Base-by-base conservation (phyloP, 306 rosid genomes). In the Pyrus bretschneideri region DNA sequence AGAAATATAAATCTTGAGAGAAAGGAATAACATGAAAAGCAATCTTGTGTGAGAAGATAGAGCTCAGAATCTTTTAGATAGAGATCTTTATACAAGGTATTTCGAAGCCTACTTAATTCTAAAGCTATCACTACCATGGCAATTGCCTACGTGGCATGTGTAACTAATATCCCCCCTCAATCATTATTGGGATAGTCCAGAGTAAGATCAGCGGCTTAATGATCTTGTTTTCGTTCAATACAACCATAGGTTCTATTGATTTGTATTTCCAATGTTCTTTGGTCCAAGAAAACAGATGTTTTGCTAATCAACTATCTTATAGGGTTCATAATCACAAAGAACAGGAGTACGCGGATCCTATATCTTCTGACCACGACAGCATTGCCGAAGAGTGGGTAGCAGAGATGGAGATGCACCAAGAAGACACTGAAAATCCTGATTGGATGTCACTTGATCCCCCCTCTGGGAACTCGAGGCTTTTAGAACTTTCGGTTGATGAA, bases 171-270 rank as follows among this genome's bases (percentile, higher is more conserved):
- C 27, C 27, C 27, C 27, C 27, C 27, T 25, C 27, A 25, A 25
- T 25, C 27, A 25, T 25, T 25, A 25, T 1, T 25, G 27, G 27
- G 27, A 25, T 25, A 25, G 27, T 25, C 27, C 27, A 25, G 1
- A 25, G 27, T 25, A 25, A 25, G 27, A 83, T 76, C 90, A 88
- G 80, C 87, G 89, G 72, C 86, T 88, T 42, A 84, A 82, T 4
- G 96, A 91, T 85, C 89, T 91, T 35, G 86, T 85, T 80, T 88
- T 85, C 78, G 91, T 91, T 79, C 93, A 84, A 22, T 72, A 67
- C 76, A 83, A 83, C 35, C 61, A 14, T 64, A 18, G 58, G 49
- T 57, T 42, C 51, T 33, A 17, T 40, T 9, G 57, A 9, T 35
- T 19, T 61, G 77, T 74, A 35, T 18, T 51, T 44, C 30, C 17